A percentile compares a stretch with the other conserved stretches of the same genome.
Conservation (phyloP, 148 eudicot genomes). For the Suaeda aralocaspica region DNA sequence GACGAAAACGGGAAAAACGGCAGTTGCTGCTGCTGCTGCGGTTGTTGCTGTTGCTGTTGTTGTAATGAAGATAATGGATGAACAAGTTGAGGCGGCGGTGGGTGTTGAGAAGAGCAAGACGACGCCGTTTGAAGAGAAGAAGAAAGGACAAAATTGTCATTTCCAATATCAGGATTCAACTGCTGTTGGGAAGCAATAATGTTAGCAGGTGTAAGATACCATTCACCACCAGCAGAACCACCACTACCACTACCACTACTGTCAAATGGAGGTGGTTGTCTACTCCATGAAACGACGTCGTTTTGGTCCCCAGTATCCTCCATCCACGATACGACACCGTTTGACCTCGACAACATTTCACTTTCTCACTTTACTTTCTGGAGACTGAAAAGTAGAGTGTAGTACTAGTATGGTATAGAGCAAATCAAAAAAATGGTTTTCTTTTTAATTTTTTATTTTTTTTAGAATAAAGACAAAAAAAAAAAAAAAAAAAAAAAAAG, state of each 20-base stretch:
- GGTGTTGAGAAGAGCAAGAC: slow-evolving; percentile 16
- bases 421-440: no score
- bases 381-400: no score
- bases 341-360: slow-evolving; percentile 37
- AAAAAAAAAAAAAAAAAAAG: background rate
- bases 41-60: background rate
- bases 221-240: slow-evolving; percentile 31
- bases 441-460: no score
- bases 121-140: slow-evolving; percentile 27
- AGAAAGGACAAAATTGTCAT: slow-evolving; percentile 17
- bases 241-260: no score
- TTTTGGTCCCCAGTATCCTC: slow-evolving; percentile 30
- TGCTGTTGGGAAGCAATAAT: slow-evolving; percentile 16
- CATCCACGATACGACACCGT: slow-evolving; percentile 43
- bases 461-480: background rate
- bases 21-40: background rate
- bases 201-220: slow-evolving; percentile 24
- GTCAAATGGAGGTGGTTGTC: slow-evolving; percentile 31
- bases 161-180: slow-evolving; percentile 1
- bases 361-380: no score
- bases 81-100: slow-evolving; percentile 17
- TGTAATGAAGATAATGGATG: slow-evolving; percentile 19
- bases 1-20: slow-evolving; percentile 12
- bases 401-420: no score
- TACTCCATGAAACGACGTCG: slow-evolving; percentile 38